A percentile compares a stretch with the other conserved stretches of the same genome.
Evolutionary conservation across 305 asterid species (phyloP).

Genomic region (Vinca major): DNA sequence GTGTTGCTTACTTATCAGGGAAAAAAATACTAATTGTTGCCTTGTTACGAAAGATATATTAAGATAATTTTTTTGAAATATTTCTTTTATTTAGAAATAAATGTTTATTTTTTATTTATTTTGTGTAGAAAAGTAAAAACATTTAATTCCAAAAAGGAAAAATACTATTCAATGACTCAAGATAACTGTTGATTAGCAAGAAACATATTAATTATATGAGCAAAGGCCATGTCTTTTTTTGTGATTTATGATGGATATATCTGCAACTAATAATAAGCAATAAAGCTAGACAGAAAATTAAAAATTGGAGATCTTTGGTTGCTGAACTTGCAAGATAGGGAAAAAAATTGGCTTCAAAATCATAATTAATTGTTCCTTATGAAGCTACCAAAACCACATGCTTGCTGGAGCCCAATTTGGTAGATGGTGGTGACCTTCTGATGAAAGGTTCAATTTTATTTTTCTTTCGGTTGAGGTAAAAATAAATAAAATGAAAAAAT

Average conservation of each 20-base stretch:
- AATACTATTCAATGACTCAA: background rate
- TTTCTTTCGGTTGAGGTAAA: background rate
- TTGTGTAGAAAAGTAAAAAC: too few species aligned
- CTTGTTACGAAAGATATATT: too few species aligned
- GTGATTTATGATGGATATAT: background rate
- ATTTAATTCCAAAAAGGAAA: too few species aligned
- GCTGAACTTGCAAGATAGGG: background rate
- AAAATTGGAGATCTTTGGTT: background rate
- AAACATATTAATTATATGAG: background rate
- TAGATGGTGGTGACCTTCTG: constrained; percentile 17
- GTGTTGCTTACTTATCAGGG: too few species aligned
- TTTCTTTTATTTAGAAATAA: too few species aligned
- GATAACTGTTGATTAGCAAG: background rate
- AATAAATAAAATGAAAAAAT: too few species aligned
- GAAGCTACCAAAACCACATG: constrained; percentile 35
- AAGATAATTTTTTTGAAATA: too few species aligned
- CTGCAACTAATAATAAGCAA: background rate
- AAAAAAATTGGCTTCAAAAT: constrained; percentile 8
- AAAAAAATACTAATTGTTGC: too few species aligned
- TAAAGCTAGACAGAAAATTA: background rate
- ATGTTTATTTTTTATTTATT: too few species aligned
- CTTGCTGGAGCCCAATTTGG: constrained; percentile 31
- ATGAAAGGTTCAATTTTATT: background rate
- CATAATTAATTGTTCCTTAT: constrained; percentile 42
- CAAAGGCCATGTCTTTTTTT: background rate